These are phyloP conservation scores for Pythium pyrilobum DNA, from an alignment of 352 stramenopile genomes.

Conservation along the genomic window DNA sequence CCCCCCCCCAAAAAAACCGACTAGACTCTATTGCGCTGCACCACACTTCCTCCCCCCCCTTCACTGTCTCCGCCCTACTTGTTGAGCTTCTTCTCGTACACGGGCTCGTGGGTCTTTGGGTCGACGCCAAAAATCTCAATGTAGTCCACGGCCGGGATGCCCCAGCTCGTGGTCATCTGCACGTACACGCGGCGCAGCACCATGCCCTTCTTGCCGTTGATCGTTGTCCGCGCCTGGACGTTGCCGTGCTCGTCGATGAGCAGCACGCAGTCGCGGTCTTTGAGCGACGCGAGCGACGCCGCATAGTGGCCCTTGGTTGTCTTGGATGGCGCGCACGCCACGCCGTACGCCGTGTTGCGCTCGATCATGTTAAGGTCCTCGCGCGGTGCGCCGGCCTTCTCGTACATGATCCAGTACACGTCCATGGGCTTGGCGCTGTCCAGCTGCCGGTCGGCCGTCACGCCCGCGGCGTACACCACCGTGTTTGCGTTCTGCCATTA, in stretches of 20 bases:
- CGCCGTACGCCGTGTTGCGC: constrained; percentile 77
- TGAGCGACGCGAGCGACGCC: constrained; percentile 53
- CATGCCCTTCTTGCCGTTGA: constrained; percentile 57
- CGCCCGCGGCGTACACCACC: constrained; percentile 65
- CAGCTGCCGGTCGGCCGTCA: constrained; percentile 37
- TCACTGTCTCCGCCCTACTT: too few species aligned
- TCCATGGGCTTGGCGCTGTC: constrained; percentile 58
- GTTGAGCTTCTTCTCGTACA: constrained; percentile 85
- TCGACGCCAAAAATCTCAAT: constrained; percentile 80
- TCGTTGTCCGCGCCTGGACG: constrained; percentile 60
- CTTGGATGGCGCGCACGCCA: constrained; percentile 29
- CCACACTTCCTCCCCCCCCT: too few species aligned
- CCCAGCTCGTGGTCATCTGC: constrained; percentile 80
- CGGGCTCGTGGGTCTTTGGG: constrained; percentile 41
- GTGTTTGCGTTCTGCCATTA: constrained; percentile 70
- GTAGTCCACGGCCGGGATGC: constrained; percentile 76
- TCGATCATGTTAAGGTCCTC: constrained; percentile 86
- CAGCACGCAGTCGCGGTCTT: constrained; percentile 59
- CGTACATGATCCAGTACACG: constrained; percentile 87
- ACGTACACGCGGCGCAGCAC: constrained; percentile 76
- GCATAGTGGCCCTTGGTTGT: constrained; percentile 34
- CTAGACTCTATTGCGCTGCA: too few species aligned
- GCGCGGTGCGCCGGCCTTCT: constrained; percentile 56
- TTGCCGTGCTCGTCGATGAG: constrained; percentile 51
- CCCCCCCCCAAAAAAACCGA: too few species aligned